A percentile compares a stretch with the other conserved stretches of the same genome.
Evolutionary conservation across 176 grass and related monocot genomes (phyloP).

Genomic region (Lolium rigidum): DNA sequence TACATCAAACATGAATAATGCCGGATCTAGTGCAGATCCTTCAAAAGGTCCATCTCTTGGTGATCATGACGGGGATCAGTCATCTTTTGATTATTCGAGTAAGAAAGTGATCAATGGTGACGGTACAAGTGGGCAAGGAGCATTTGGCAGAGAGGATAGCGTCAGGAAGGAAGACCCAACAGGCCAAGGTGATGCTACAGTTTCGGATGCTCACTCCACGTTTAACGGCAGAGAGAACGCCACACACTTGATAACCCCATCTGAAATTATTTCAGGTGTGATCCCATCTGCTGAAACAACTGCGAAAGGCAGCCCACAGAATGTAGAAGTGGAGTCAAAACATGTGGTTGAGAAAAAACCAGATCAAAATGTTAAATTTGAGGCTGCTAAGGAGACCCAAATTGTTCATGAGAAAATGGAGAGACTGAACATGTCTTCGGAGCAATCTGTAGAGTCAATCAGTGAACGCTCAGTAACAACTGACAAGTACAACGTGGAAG

Average conservation of each 20-base stretch:
- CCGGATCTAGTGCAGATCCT: conserved; percentile 47
- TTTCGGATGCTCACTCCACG: conserved; percentile 53
- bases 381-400: conserved; percentile 59
- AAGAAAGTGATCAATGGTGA: conserved; percentile 50
- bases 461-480: conserved; percentile 44
- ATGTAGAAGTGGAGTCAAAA: conserved; percentile 48
- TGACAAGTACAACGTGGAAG: conserved; percentile 60
- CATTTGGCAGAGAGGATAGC: conserved; percentile 47
- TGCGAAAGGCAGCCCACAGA: conserved; percentile 39
- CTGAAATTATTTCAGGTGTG: conserved; percentile 81
- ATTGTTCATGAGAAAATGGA: conserved; percentile 56
- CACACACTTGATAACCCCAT: conserved; percentile 75
- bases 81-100: conserved; percentile 45
- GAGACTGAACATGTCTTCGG: conserved; percentile 35
- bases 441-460: conserved; percentile 41
- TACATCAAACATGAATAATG: conserved; percentile 52
- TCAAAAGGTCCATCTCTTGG: conserved; percentile 54
- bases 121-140: conserved; percentile 37
- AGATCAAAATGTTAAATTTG: conserved; percentile 49
- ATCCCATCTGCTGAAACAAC: conserved; percentile 50
- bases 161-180: conserved; percentile 32
- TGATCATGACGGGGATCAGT: conserved; percentile 55
- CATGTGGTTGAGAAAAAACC: conserved; percentile 43
- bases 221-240: conserved; percentile 54
- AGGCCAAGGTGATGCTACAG: conserved; percentile 45